A percentile compares a stretch with the other conserved stretches of the same genome.
These are phyloP conservation scores for Euphorbia lathyris DNA, from an alignment of 345 rosid genomes.

Conservation along the genomic window DNA sequence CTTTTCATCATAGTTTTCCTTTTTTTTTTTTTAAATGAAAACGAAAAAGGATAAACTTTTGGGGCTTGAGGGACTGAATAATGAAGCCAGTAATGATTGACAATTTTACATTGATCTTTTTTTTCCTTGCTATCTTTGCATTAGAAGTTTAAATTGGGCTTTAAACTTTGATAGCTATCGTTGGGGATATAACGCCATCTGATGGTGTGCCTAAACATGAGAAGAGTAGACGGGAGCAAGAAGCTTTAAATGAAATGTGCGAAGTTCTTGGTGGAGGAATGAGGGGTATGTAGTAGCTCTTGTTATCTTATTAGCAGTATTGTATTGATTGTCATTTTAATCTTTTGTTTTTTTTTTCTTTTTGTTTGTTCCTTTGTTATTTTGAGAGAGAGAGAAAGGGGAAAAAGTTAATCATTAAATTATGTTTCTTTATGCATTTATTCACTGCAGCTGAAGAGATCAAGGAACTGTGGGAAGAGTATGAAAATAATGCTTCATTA, in stretches of 20 bases:
- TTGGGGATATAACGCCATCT: constrained; percentile 38
- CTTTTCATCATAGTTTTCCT: background rate
- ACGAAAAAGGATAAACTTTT: too few species aligned
- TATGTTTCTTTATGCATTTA: background rate
- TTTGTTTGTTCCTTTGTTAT: too few species aligned
- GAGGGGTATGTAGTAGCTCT: constrained; percentile 17
- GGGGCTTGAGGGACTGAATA: background rate
- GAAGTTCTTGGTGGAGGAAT: constrained; percentile 32
- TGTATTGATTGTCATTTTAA: background rate
- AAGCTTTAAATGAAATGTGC: constrained; percentile 31
- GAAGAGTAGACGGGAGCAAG: constrained; percentile 30
- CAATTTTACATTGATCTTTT: background rate
- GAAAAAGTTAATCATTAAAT: background rate
- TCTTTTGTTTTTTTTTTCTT: too few species aligned
- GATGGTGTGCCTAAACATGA: constrained; percentile 35
- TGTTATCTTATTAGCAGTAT: background rate
- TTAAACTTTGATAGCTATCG: constrained; percentile 29
- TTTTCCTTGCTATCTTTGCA: constrained; percentile 12
- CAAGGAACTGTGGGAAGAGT: constrained; percentile 31
- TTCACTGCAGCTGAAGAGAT: constrained; percentile 32
- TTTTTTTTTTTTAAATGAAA: background rate
- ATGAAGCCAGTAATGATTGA: background rate
- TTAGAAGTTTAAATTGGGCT: constrained; percentile 17
- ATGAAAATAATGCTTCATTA: constrained; percentile 34
- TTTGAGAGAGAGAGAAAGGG: too few species aligned